Evolutionary conservation across 164 flowering plant genomes (phyloP), one percentile per base, ranked within the genome.

Genomic region (Dillenia turbinata): DNA sequence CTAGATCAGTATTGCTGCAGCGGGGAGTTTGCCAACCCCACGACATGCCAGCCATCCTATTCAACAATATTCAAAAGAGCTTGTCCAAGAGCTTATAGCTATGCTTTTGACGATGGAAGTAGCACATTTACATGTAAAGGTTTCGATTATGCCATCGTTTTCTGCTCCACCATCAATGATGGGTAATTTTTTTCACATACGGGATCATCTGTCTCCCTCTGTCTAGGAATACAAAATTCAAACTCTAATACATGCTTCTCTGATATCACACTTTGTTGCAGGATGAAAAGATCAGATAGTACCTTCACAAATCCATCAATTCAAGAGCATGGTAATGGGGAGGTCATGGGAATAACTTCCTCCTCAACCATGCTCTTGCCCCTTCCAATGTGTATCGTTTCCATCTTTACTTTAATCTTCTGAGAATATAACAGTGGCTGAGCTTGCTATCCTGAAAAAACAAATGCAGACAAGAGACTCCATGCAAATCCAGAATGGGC

Each of bases 51-150:
- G 17, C 95, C 96, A 2, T 77, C 93, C 2, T 92, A 89, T 61
- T 85, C 96, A 0, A 68, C 73, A 24, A 70, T 89, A 54, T 89
- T 92, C 79, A 85, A 86, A 75, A 72, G 75, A 49, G 93, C 93
- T 40, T 90, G 98, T 62, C 98, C 98, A 0, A 79, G 74, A 66
- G 90, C 93, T 53, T 90, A 86, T 53, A 89, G 91, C 74, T 90
- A 90, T 55, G 96, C 95, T 46, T 90, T 73, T 58, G 96, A 89
- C 63, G 97, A 92, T 70, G 79, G 86, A 52, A 85, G 85, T 13
- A 87, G 94, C 79, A 89, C 84, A 57, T 89, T 89, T 65, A 92
- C 92, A 1, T 90, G n/a, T 90, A 89, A 86, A 66, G 90, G 88
- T 17, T 55, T 14, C 1, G 86, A 80, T 3, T 92, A 92, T 53